Evolutionary conservation across 2,329 filamentous ascomycete genomes (phyloP).

Genomic region (Cordyceps javanica): DNA sequence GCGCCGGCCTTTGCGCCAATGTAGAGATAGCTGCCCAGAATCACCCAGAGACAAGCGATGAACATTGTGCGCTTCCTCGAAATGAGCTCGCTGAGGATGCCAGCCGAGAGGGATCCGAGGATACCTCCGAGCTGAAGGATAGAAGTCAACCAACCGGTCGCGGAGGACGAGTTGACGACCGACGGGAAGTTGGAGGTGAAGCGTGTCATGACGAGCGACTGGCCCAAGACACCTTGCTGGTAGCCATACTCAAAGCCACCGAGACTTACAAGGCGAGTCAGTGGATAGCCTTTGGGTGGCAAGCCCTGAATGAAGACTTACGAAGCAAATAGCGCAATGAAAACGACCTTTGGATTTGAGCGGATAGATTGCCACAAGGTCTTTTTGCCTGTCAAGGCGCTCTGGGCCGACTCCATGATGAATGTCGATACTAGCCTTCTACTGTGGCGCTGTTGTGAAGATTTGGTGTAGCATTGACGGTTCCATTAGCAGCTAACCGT

Average conservation of each 20-base stretch:
- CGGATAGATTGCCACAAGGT: constrained; percentile 24
- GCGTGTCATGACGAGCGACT: constrained; percentile 46
- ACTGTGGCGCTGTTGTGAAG: neutral
- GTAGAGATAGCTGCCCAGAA: constrained; percentile 40
- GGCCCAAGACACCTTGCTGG: constrained; percentile 48
- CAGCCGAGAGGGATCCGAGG: constrained; percentile 40
- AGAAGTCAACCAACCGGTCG: constrained; percentile 46
- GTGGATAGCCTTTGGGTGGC: neutral
- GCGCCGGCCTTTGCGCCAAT: constrained; percentile 34
- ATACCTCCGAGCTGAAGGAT: constrained; percentile 45
- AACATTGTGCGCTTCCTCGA: constrained; percentile 48
- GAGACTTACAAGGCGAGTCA: constrained; percentile 27
- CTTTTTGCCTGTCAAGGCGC: constrained; percentile 14
- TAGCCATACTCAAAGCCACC: constrained; percentile 48
- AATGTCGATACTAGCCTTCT: neutral
- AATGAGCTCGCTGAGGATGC: constrained; percentile 43
- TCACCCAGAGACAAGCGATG: constrained; percentile 39
- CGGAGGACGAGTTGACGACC: constrained; percentile 38
- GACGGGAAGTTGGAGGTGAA: constrained; percentile 44
- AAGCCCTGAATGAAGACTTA: constrained; percentile 17
- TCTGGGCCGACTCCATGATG: constrained; percentile 16
- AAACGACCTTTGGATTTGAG: constrained; percentile 30
- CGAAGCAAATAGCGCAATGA: constrained; percentile 36
- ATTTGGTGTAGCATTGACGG: neutral
- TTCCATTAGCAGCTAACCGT: neutral